Evolutionary conservation across 2,329 filamentous ascomycete species (phyloP).

Genomic region (Colletotrichum incanum): DNA sequence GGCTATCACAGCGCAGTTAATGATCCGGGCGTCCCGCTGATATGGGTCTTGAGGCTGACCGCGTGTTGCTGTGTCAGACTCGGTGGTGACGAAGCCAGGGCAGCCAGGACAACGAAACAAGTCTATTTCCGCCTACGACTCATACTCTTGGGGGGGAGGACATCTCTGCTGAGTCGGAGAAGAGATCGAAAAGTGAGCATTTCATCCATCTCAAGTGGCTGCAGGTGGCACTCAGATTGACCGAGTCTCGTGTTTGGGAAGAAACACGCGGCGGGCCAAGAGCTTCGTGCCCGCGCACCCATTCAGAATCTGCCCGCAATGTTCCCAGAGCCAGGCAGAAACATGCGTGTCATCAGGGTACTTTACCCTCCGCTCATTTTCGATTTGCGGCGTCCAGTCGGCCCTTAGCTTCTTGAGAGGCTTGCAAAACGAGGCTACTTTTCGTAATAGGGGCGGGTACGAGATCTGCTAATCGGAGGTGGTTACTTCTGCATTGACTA

Average conservation of each 20-base stretch:
- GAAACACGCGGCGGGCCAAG: constrained; percentile 12
- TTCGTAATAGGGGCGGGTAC: constrained; percentile 20
- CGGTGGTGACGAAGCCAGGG: constrained; percentile 20
- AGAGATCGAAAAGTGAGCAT: not conserved
- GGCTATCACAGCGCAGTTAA: constrained; percentile 28
- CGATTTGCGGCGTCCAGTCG: not conserved
- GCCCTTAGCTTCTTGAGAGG: not conserved
- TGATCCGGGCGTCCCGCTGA: constrained; percentile 34
- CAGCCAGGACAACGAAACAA: constrained; percentile 26
- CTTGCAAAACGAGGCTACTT: constrained; percentile 12
- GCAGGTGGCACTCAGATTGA: constrained; percentile 3
- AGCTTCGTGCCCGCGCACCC: constrained; percentile 10
- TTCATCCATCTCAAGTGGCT: constrained; percentile 17
- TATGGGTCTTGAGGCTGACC: constrained; percentile 7
- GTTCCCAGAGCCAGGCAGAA: not conserved
- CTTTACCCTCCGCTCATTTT: not conserved
- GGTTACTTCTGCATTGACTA: constrained; percentile 13
- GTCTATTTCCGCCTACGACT: constrained; percentile 10
- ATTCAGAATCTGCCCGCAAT: not conserved
- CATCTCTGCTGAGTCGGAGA: constrained; percentile 17
- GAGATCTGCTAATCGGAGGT: constrained; percentile 25
- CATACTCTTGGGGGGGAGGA: not conserved
- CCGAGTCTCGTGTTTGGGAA: constrained; percentile 19
- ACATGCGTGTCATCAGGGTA: not conserved
- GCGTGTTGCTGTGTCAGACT: constrained; percentile 11